A percentile compares a stretch with the other conserved stretches of the same genome.
phyloP scores from a whole-genome alignment of 2,329 filamentous ascomycete genomes.

The Huntiella bhutanensis region DNA sequence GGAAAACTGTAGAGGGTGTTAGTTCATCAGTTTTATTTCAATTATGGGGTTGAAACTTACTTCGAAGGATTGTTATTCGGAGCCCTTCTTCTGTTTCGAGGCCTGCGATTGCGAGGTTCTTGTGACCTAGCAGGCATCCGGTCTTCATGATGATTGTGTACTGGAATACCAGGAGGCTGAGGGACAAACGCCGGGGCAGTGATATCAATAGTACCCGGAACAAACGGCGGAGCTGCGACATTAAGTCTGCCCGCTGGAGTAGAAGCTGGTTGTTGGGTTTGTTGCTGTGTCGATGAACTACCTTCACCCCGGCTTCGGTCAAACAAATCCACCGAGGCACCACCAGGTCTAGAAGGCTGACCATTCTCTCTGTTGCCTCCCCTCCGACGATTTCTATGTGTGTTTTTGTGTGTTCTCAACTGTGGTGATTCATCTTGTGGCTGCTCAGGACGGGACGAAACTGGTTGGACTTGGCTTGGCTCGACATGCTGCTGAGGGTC shows the following conservation, averaged over 20 bases:
- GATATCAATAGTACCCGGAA: not conserved
- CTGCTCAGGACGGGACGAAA: not conserved
- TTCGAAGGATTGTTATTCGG: not conserved
- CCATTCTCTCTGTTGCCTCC: not conserved
- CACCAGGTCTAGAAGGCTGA: not conserved
- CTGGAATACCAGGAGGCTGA: not conserved
- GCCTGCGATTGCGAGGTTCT: not conserved
- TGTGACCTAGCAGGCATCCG: not conserved
- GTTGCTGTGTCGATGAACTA: no score
- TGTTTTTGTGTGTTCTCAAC: not conserved
- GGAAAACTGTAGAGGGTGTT: not conserved
- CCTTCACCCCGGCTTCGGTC: no score
- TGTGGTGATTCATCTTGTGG: not conserved
- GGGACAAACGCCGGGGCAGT: not conserved
- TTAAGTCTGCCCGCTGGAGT: no score
- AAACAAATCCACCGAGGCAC: no score
- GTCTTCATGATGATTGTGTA: not conserved
- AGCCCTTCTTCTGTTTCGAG: not conserved
- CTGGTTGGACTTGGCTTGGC: not conserved
- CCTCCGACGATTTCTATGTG: not conserved
- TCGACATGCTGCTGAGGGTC: not conserved
- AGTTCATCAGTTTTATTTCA: not conserved
- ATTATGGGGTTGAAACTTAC: not conserved
- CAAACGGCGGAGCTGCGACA: not conserved
- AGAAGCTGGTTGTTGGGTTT: not conserved